phyloP scores from a whole-genome alignment of 805 yeast genomes.

The Candida taoyuanica region DNA sequence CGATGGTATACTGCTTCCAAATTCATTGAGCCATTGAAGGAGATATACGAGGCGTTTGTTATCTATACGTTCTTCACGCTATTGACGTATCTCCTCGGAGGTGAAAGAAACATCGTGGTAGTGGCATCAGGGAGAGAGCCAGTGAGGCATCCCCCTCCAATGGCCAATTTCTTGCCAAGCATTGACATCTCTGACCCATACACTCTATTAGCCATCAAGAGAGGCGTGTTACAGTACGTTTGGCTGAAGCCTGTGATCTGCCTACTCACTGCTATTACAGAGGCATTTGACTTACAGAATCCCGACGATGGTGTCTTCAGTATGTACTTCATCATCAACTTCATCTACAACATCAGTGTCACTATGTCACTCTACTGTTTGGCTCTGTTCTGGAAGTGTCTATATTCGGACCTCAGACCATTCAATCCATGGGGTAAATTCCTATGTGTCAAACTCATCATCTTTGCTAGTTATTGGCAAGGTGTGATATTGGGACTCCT shows the following conservation, averaged over 20 bases:
- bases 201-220: conserved; percentile 68
- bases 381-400: conserved; percentile 89
- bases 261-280: conserved; percentile 43
- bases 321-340: conserved; percentile 57
- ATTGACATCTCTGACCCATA: conserved; percentile 85
- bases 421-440: conserved; percentile 92
- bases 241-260: conserved; percentile 91
- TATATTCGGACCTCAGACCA: conserved; percentile 69
- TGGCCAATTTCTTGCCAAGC: conserved; percentile 45
- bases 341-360: conserved; percentile 75
- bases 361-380: conserved; percentile 77
- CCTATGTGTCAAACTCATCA: conserved; percentile 85
- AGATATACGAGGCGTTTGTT: conserved; percentile 93
- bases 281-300: conserved; percentile 45
- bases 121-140: conserved; percentile 69
- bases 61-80: conserved; percentile 88
- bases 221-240: conserved; percentile 89
- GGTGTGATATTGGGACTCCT: conserved; percentile 52
- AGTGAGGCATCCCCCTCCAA: conserved; percentile 52
- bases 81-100: conserved; percentile 81
- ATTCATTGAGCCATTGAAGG: conserved; percentile 70
- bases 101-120: conserved; percentile 81
- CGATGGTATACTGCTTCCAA: conserved; percentile 40
- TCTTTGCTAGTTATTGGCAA: conserved; percentile 99
- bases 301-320: conserved; percentile 36